These are phyloP conservation scores for Betula pendula DNA, from an alignment of 306 rosid genomes.

Conservation along the genomic window DNA sequence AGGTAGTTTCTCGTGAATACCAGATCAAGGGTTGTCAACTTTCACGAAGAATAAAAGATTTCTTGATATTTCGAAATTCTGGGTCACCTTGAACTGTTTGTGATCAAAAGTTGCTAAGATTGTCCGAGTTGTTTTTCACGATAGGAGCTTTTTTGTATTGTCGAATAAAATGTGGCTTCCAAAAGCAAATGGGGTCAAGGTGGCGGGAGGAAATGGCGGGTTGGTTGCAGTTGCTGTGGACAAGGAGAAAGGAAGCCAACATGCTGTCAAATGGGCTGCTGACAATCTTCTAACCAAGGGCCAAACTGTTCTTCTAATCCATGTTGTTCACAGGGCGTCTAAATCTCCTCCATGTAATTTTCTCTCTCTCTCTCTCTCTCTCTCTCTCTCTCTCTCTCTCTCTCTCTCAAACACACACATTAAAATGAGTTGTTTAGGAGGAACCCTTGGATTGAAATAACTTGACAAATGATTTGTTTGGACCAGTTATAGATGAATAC, in stretches of 20 bases:
- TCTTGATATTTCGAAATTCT: background rate
- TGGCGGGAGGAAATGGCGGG: conserved; percentile 66
- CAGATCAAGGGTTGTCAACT: background rate
- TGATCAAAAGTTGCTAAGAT: background rate
- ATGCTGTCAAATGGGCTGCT: conserved; percentile 85
- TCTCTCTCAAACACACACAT: too few relatives aligned
- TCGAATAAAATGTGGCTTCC: conserved; percentile 49
- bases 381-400: background rate
- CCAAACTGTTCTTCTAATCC: conserved; percentile 69
- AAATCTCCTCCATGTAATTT: conserved; percentile 35
- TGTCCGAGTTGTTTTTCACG: background rate
- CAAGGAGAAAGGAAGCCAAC: conserved; percentile 80
- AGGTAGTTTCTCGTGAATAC: background rate
- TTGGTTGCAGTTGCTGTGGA: conserved; percentile 79
- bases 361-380: conserved; percentile 2
- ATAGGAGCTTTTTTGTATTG: background rate
- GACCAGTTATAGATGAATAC: background rate
- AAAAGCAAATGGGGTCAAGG: conserved; percentile 32
- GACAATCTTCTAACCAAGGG: conserved; percentile 65
- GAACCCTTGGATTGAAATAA: background rate
- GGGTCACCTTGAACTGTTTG: background rate
- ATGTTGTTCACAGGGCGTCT: conserved; percentile 51
- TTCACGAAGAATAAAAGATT: background rate
- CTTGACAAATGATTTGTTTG: background rate
- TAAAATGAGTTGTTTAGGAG: background rate